phyloP scores from a whole-genome alignment of 2,329 filamentous ascomycete genomes.

The Exophiala dermatitidis region DNA sequence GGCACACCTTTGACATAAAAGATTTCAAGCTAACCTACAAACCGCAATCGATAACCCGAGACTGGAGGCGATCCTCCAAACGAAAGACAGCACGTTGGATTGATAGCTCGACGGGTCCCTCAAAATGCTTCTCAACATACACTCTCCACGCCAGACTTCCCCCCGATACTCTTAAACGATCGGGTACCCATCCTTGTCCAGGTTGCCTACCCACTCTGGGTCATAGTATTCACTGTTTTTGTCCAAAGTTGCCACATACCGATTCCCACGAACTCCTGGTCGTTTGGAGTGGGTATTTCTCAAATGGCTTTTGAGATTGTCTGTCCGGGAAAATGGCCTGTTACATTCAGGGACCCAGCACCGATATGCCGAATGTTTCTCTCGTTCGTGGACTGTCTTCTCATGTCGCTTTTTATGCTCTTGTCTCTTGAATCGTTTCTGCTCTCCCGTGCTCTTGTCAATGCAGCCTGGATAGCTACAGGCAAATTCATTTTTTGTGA shows the following conservation, averaged over 20 bases:
- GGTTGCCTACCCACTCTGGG: constrained; percentile 38
- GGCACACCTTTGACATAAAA: not conserved
- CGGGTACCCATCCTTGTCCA: constrained; percentile 39
- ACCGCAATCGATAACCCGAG: constrained; percentile 1
- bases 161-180: constrained; percentile 22
- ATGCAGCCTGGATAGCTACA: constrained; percentile 36
- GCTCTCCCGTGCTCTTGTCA: constrained; percentile 37
- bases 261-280: constrained; percentile 36
- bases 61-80: not conserved
- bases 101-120: not conserved
- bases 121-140: not conserved
- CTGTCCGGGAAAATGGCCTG: constrained; percentile 38
- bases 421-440: constrained; percentile 42
- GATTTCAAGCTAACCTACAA: constrained; percentile 7
- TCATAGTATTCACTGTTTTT: constrained; percentile 38
- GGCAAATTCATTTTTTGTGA: constrained; percentile 29
- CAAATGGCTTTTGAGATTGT: constrained; percentile 42
- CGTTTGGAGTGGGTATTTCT: constrained; percentile 43
- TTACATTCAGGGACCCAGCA: constrained; percentile 40
- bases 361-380: constrained; percentile 29
- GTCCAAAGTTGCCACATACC: constrained; percentile 42
- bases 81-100: not conserved
- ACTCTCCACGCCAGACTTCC: not conserved
- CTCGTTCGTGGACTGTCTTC: constrained; percentile 41
- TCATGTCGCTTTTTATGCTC: constrained; percentile 46